Base-by-base conservation (phyloP, 257 asterid genomes). In the Nicotiana knightiana region DNA sequence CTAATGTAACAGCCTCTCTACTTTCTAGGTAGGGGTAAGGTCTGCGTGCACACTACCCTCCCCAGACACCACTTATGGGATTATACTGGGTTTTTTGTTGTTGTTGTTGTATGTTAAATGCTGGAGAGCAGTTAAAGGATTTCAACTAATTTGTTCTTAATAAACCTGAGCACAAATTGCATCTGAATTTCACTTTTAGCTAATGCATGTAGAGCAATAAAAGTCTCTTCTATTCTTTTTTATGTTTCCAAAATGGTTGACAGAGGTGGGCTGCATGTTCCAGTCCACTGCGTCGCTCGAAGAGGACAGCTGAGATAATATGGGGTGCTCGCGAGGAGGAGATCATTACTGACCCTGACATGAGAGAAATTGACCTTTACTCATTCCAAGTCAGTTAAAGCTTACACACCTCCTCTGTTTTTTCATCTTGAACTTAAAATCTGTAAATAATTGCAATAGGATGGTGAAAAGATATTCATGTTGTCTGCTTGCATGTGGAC, bases 241-340 rank as follows among this genome's bases (percentile, higher is more conserved):
- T 35, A 58, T 12, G 67, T 64, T 89, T 51, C 77, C 57, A 68
- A 37, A 61, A 79, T 61, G 82, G 21, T 67, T 85, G 35, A 82
- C 82, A 84, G 70, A 73, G 71, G 83, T 55, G 57, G 67, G 55
- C 21, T 76, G 21, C 79, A 67, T 79, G 64, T 80, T 91, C 83
- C 94, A 96, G 99, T 73, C 99, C 98, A 61, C 90, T 96, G 85
- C 86, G 21, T 77, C 88, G 99, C 90, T 95, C 99, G 58, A 93
- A 93, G 91, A 93, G 91, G 86, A 93, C 98, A 1, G 99, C 99
- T 46, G 99, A 96, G 87, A 93, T 96, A 87, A 96, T 96, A 85
- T 96, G 99, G 99, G 88, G 85, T 78, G 81, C 87, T 39, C 97
- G 98, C 18, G 78, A 84, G 84, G 95, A 86, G 87, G 97, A 92